Evolutionary conservation across 78 protist species (phyloP).

Genomic region (Neovahlkampfia damariscottae): DNA sequence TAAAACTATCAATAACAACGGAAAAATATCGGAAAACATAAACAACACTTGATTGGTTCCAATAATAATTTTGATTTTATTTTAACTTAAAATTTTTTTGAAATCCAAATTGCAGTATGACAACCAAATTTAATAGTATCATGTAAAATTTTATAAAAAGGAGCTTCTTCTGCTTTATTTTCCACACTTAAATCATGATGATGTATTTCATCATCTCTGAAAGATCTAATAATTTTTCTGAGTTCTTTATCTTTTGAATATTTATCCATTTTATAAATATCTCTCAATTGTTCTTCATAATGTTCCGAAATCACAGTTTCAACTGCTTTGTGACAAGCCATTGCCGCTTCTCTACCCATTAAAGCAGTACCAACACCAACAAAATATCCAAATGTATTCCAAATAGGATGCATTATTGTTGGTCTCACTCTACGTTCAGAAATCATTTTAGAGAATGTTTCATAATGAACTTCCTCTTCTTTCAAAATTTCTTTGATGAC

Average conservation of each 20-base stretch:
- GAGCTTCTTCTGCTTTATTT: conserved; percentile 45
- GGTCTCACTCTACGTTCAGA: conserved; percentile 57
- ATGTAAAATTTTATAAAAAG: background rate
- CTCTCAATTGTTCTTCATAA: conserved; percentile 59
- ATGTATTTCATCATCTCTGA: conserved; percentile 64
- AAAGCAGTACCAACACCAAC: conserved; percentile 46
- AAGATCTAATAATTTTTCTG: conserved; percentile 32
- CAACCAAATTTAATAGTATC: background rate
- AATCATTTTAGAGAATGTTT: conserved; percentile 35
- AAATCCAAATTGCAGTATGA: background rate
- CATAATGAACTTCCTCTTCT: conserved; percentile 55
- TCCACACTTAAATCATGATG: conserved; percentile 53
- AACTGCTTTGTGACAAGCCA: conserved; percentile 68
- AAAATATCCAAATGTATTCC: conserved; percentile 56
- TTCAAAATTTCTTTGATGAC: conserved; percentile 49
- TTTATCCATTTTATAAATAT: conserved; percentile 19
- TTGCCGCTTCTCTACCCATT: conserved; percentile 67
- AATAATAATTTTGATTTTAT: background rate
- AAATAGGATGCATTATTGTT: conserved; percentile 45
- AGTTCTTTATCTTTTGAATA: conserved; percentile 30
- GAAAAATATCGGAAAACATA: too few relatives aligned
- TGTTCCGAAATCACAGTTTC: conserved; percentile 64
- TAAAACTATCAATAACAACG: too few relatives aligned
- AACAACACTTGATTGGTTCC: too few relatives aligned
- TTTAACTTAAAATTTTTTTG: background rate